Evolutionary conservation across 768 basidiomycete genomes (phyloP), one percentile per base, ranked within the genome.

Genomic region (Jaapia argillacea): DNA sequence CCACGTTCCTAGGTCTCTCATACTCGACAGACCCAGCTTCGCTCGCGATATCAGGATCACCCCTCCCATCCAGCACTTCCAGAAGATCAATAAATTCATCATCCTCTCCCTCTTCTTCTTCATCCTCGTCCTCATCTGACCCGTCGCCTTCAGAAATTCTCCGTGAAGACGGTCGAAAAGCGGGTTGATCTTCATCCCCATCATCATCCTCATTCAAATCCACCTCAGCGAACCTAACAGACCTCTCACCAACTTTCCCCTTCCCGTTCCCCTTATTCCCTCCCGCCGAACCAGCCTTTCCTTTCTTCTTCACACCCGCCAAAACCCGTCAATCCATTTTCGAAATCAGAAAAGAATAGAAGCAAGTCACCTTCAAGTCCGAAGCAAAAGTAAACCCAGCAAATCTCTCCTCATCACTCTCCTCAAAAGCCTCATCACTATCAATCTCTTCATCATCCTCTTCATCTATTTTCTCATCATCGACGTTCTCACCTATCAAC

Each of bases 361-460:
- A 6, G 38, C 47, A 13, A 18, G 50, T 53, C 28, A 33, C 28
- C 28, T 33, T 33, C 28, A 16, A 33, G 16, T 33, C 16, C 10
- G 28, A 33, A 10, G 28, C 28, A 47, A 72, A 71, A 12, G 48
- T 51, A 48, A 82, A 82, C 2, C 77, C 81, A 6, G 77, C 79
- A 61, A 80, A 89, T 3, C 70, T 66, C n/a, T 91, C 87, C 45
- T 80, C 80, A 25, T 88, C 87, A 44, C 75, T 79, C 56, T 86
- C 83, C 48, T 87, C 85, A 47, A 88, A 86, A 1, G 86, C 89
- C 48, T 70, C 80, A 53, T 92, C 90, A 48, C 80, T 84, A 47
- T 88, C 85, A 36, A 91, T 75, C 47, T 91, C 87, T 54, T 91
- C 87, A 54, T 92, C 89, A 49, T 92, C 85, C 1, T 64, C 77